phyloP scores from a whole-genome alignment of 208 protist species.

The Tritrichomonas musculus region DNA sequence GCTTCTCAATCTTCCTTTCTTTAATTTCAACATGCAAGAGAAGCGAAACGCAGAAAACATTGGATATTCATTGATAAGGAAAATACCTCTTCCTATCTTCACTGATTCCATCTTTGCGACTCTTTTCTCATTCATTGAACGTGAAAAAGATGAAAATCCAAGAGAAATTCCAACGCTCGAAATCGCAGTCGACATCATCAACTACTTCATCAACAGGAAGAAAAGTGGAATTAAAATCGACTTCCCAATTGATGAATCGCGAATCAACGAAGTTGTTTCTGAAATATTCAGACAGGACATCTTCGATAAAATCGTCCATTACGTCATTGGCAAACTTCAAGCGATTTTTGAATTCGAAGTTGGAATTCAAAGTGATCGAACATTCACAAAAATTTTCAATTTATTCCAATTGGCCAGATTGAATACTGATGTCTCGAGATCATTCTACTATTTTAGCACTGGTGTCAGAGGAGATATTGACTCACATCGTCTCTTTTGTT shows the following conservation, averaged over 20 bases:
- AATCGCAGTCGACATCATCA: background rate
- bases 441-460: background rate
- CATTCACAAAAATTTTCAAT: background rate
- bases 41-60: background rate
- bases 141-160: background rate
- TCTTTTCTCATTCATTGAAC: background rate
- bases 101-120: background rate
- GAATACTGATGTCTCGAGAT: background rate
- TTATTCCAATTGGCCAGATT: background rate
- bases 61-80: background rate
- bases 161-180: background rate
- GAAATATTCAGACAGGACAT: background rate
- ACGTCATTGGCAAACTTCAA: background rate
- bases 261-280: background rate
- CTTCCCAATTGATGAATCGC: background rate
- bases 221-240: background rate
- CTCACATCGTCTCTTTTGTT: background rate
- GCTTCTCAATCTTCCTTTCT: background rate
- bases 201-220: background rate
- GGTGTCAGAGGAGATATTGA: background rate
- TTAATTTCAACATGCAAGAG: background rate
- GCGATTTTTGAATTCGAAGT: background rate
- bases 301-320: background rate
- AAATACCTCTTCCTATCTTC: background rate
- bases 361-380: background rate